Percentiles rank a stretch among this genome's conserved stretches.
Evolutionary conservation across 192 early-diverging fungal genomes (phyloP).

Genomic region (Coemansia sp.): DNA sequence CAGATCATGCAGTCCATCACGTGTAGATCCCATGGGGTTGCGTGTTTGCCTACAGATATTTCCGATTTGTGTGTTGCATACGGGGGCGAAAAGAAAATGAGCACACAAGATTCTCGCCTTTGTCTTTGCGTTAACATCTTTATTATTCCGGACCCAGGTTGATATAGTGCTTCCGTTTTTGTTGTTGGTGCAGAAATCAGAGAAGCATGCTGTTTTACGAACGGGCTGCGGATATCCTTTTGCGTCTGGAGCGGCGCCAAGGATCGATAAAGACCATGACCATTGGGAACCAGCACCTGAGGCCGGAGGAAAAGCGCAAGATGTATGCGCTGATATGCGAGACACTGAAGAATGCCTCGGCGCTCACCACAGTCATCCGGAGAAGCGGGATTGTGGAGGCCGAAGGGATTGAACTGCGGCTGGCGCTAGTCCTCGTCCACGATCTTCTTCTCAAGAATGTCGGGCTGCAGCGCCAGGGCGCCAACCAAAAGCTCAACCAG

Average conservation of each 20-base stretch:
- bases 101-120: neutral
- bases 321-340: slow-evolving; percentile 92
- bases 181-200: neutral
- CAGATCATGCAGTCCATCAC: slow-evolving; percentile 4
- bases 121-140: neutral
- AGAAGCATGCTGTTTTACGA: slow-evolving; percentile 57
- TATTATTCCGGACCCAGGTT: too few relatives aligned
- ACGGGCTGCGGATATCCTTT: slow-evolving; percentile 74
- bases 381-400: slow-evolving; percentile 17
- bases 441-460: slow-evolving; percentile 79
- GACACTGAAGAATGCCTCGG: slow-evolving; percentile 70
- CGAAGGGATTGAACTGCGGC: slow-evolving; percentile 48
- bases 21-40: slow-evolving; percentile 9
- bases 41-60: neutral
- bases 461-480: slow-evolving; percentile 62
- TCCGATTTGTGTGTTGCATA: neutral
- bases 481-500: slow-evolving; percentile 61
- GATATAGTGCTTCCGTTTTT: too few relatives aligned
- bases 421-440: slow-evolving; percentile 74
- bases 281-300: slow-evolving; percentile 61
- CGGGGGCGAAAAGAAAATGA: too few relatives aligned
- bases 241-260: slow-evolving; percentile 64
- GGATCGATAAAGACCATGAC: slow-evolving; percentile 80
- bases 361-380: slow-evolving; percentile 25
- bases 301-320: slow-evolving; percentile 70